These are phyloP conservation scores for Phaeosphaeriaceae sp. DNA, from an alignment of 2,329 filamentous ascomycete genomes.

Conservation along the genomic window DNA sequence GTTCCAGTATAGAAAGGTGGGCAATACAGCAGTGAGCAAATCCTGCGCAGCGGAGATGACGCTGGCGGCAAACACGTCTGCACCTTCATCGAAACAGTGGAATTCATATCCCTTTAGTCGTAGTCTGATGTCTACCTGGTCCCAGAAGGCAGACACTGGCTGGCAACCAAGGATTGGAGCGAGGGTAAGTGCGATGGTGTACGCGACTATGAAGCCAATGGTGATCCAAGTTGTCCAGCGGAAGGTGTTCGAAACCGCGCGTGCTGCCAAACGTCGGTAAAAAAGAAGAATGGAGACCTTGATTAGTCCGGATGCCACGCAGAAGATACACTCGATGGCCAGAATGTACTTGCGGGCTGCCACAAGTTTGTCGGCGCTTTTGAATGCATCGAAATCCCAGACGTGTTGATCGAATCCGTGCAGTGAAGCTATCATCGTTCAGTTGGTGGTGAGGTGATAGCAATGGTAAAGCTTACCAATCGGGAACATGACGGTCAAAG, in stretches of 20 bases:
- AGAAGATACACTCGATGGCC: conserved; percentile 36
- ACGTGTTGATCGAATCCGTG: conserved; percentile 35
- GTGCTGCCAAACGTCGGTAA: conserved; percentile 37
- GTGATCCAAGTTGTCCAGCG: conserved; percentile 33
- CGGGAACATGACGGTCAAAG: conserved; percentile 28
- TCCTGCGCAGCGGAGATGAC: conserved; percentile 39
- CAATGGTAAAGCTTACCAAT: conserved; percentile 19
- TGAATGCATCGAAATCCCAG: conserved; percentile 32
- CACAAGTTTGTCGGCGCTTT: conserved; percentile 16
- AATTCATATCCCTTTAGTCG: conserved; percentile 31
- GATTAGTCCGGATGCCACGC: conserved; percentile 35
- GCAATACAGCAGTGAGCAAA: conserved; percentile 39
- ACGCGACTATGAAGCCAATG: conserved; percentile 36
- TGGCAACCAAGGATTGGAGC: conserved; percentile 39
- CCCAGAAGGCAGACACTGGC: conserved; percentile 42
- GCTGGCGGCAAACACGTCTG: conserved; percentile 36
- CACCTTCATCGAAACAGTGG: conserved; percentile 43
- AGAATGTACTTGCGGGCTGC: conserved; percentile 36
- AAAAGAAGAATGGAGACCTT: conserved; percentile 46
- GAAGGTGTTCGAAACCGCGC: conserved; percentile 33
- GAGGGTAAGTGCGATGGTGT: conserved; percentile 35
- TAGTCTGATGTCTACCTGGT: conserved; percentile 30
- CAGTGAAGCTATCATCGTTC: conserved; percentile 18
- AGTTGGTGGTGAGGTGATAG: conserved; percentile 7
- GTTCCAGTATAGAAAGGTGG: conserved; percentile 43